Evolutionary conservation across 208 protist genomes (phyloP), one percentile per base, ranked within the genome.

Genomic region (Novymonas esmeraldas): DNA sequence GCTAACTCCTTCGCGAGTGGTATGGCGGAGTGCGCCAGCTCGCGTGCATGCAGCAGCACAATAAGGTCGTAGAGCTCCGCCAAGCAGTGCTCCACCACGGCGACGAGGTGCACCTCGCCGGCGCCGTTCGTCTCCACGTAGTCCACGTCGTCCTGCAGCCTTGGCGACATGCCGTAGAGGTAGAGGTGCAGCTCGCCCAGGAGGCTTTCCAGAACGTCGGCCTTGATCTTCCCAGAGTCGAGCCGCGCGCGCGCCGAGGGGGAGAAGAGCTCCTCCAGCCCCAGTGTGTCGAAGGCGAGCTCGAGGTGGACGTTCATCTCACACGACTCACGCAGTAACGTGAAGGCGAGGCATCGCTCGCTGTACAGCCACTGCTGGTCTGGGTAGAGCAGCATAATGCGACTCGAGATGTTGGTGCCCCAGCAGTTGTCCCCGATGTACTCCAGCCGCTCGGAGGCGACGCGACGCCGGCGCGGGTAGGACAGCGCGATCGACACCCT

Each of bases 51-150:
- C 36, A 78, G 70, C 22, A 95, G 75, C 38, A 94, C 64, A 33
- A 95, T 76, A 7, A 95, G 75, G 64, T 95, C 90, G 50, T 94
- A 94, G 24, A 95, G 75, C 73, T 95, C 90, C n/a, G 81, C 89
- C 16, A 94, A 70, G 62, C 90, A 95, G 78, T 95, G 90, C 48
- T 93, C 74, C 24, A 89, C 64, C 6, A 95, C 26, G 14, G 76
- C 78, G 6, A 79, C 70, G 14, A 92, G 62, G 55, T 77, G 75
- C 28, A 64, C 70, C 74, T 94, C 82, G 9, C 77, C 58, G 1
- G 74, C 41, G 11, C 77, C 83, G 55, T 95, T 93, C 28, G 87
- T 69, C 52, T 92, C 90, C 20, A 93, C 82, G 68, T 81, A 89
- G 11, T 75, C 77, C n/a, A 75, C 70, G 26, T 79, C 75, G 63